Evolutionary conservation across 148 eudicot genomes (phyloP).

Genomic region (Agrostemma githago): DNA sequence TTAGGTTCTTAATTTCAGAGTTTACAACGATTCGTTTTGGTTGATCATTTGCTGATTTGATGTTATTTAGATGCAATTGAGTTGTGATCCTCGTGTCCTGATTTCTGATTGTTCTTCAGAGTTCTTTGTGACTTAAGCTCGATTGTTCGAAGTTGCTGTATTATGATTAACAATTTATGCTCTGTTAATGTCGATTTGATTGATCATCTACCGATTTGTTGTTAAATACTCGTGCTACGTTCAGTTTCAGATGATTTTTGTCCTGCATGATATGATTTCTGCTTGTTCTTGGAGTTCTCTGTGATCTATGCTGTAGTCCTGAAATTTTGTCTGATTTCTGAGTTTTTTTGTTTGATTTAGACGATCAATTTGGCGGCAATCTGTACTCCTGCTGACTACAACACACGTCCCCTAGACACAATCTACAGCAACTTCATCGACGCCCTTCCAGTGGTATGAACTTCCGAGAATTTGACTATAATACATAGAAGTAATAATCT

Average conservation of each 20-base stretch:
- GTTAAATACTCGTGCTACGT: too few relatives aligned
- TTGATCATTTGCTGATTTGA: neutral
- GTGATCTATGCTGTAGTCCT: too few relatives aligned
- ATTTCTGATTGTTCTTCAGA: too few relatives aligned
- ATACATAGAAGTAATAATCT: neutral
- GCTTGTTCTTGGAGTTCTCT: too few relatives aligned
- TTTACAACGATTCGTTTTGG: neutral
- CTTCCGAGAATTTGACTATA: neutral
- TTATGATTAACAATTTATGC: too few relatives aligned
- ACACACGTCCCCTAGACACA: constrained; percentile 92
- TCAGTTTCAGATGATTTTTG: too few relatives aligned
- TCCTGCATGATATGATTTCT: too few relatives aligned
- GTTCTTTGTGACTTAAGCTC: neutral
- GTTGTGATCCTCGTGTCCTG: too few relatives aligned
- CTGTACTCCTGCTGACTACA: constrained; percentile 98
- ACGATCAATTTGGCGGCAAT: constrained; percentile 95
- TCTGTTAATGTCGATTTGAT: too few relatives aligned
- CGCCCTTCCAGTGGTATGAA: constrained; percentile 95
- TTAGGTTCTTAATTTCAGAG: neutral
- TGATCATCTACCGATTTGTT: too few relatives aligned
- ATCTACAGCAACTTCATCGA: constrained; percentile 98
- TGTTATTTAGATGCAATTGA: constrained; percentile 1
- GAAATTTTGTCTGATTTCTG: too few relatives aligned
- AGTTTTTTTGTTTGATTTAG: constrained; percentile 27
- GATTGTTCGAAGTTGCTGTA: neutral